phyloP scores from a whole-genome alignment of 2,329 filamentous ascomycete species.

The Plenodomus lindquistii region DNA sequence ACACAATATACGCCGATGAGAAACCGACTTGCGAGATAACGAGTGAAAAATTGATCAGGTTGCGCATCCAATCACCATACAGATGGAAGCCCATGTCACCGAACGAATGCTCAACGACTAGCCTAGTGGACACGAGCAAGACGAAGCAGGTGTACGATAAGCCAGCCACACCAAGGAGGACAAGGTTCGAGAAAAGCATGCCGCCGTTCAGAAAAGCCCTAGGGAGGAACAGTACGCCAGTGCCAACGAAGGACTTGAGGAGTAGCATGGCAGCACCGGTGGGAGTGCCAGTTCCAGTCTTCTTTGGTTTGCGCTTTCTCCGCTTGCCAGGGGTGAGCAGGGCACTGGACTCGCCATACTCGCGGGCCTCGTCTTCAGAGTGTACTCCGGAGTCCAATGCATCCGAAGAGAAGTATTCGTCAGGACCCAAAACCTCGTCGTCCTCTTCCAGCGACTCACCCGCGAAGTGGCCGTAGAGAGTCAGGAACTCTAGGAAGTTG shows the following conservation, averaged over 20 bases:
- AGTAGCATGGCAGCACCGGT: slow-evolving; percentile 81
- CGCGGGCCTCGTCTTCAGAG: slow-evolving; percentile 63
- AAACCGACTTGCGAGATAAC: slow-evolving; percentile 96
- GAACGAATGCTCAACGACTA: slow-evolving; percentile 90
- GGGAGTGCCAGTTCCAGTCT: slow-evolving; percentile 75
- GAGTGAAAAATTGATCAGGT: slow-evolving; percentile 85
- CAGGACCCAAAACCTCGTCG: slow-evolving; percentile 81
- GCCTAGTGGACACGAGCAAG: slow-evolving; percentile 81
- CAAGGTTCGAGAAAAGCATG: slow-evolving; percentile 93
- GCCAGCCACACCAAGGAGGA: slow-evolving; percentile 81
- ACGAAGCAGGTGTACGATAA: slow-evolving; percentile 99
- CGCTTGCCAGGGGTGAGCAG: slow-evolving; percentile 71
- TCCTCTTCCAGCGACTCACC: slow-evolving; percentile 97
- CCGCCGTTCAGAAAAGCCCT: slow-evolving; percentile 94
- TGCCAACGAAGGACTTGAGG: slow-evolving; percentile 97
- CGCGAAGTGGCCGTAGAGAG: slow-evolving; percentile 94
- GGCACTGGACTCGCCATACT: slow-evolving; percentile 86
- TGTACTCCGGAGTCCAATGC: slow-evolving; percentile 62
- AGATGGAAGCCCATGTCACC: slow-evolving; percentile 93
- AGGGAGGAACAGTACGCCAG: slow-evolving; percentile 89
- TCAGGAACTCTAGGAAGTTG: slow-evolving; percentile 94
- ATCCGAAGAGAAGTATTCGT: slow-evolving; percentile 90
- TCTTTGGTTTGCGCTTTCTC: slow-evolving; percentile 76
- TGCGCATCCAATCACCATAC: slow-evolving; percentile 88
- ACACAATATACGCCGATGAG: slow-evolving; percentile 93